A percentile compares a stretch with the other conserved stretches of the same genome.
phyloP scores from a whole-genome alignment of 306 rosid species.

The Sindora glabra region DNA sequence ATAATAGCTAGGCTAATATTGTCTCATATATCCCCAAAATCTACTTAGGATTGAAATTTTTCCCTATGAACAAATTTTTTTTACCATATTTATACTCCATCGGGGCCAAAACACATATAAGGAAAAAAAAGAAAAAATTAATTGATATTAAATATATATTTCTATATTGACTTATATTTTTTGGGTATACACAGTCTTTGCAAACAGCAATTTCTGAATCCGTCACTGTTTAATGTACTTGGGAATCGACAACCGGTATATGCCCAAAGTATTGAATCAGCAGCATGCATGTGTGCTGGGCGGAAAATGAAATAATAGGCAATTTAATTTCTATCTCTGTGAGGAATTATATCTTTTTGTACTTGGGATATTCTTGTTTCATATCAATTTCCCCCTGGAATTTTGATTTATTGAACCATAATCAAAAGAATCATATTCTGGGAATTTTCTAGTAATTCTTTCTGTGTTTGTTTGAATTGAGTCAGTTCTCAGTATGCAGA shows the following conservation, averaged over 20 bases:
- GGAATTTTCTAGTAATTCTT: background rate
- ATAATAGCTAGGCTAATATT: no score
- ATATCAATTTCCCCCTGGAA: background rate
- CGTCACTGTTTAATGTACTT: no score
- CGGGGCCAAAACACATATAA: no score
- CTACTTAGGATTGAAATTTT: no score
- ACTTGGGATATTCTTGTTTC: constrained; percentile 25
- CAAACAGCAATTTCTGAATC: no score
- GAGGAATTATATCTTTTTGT: constrained; percentile 1
- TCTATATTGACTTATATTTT: no score
- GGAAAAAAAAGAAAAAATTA: no score
- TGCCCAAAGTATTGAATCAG: constrained; percentile 33
- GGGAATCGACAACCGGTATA: constrained; percentile 27
- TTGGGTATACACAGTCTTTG: no score
- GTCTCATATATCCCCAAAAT: no score
- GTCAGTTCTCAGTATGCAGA: background rate
- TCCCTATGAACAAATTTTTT: no score
- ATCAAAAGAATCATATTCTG: constrained; percentile 43
- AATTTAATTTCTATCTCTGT: constrained; percentile 18
- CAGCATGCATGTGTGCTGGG: constrained; percentile 8
- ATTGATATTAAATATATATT: no score
- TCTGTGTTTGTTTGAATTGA: background rate
- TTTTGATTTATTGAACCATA: constrained; percentile 10
- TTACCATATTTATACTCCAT: no score
- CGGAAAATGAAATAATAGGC: constrained; percentile 27